Percentiles rank a stretch among this genome's conserved stretches.
Conservation (phyloP, 768 basidiomycete species). For the Jaapia argillacea region DNA sequence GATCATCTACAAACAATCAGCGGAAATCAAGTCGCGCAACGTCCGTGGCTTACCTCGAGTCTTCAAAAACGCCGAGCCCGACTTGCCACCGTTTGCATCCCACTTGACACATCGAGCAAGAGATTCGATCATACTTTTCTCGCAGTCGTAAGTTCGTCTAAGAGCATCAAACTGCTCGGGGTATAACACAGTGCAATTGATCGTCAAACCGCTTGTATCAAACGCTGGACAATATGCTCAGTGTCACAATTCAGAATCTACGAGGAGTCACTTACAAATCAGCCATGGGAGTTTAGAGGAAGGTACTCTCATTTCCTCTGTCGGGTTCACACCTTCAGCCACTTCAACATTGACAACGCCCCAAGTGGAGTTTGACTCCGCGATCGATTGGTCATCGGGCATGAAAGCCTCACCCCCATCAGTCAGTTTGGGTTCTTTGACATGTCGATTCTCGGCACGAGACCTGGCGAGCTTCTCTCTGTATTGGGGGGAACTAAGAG, state of each 20-base stretch:
- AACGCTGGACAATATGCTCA: constrained; percentile 44
- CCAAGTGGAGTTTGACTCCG: constrained; percentile 86
- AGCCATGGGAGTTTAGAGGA: constrained; percentile 79
- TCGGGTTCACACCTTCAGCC: constrained; percentile 54
- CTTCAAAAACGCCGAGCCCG: constrained; percentile 93
- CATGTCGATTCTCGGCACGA: constrained; percentile 64
- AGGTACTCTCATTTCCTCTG: constrained; percentile 64
- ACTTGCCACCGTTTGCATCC: constrained; percentile 93
- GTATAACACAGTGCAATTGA: constrained; percentile 90
- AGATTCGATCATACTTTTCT: constrained; percentile 89
- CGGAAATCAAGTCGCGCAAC: constrained; percentile 1
- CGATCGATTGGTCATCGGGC: constrained; percentile 79
- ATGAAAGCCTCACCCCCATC: constrained; percentile 80
- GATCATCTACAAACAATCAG: constrained; percentile 57
- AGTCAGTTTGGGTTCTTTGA: constrained; percentile 40
- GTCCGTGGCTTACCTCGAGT: constrained; percentile 57
- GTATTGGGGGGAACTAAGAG: constrained; percentile 80
- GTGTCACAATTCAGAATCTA: constrained; percentile 1
- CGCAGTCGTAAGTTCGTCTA: constrained; percentile 86
- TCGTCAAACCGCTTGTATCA: constrained; percentile 81
- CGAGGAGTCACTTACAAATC: constrained; percentile 43
- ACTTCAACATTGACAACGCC: constrained; percentile 82
- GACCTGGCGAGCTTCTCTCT: constrained; percentile 72
- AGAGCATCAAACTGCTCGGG: constrained; percentile 96
- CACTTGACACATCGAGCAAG: constrained; percentile 92